These are phyloP conservation scores for Torrubiella hemipterigena DNA, from an alignment of 2,329 filamentous ascomycete species.

Conservation along the genomic window DNA sequence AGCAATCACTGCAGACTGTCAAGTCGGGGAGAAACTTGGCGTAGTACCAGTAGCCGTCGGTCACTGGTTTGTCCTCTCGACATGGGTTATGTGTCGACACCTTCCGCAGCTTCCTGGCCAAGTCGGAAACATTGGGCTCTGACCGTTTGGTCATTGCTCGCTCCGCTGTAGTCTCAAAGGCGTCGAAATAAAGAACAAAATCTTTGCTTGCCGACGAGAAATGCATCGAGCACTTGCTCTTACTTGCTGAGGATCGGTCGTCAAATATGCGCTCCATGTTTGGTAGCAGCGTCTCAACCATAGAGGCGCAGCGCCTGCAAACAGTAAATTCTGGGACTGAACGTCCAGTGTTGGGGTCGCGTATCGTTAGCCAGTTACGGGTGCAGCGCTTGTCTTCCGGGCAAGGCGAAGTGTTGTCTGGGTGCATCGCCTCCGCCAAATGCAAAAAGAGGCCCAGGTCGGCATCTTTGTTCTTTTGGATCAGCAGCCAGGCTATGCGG, in stretches of 20 bases:
- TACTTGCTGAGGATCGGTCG: constrained; percentile 30
- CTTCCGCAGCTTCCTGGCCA: constrained; percentile 52
- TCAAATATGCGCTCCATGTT: constrained; percentile 57
- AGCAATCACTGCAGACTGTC: constrained; percentile 81
- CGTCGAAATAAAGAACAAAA: constrained; percentile 48
- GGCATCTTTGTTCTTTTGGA: constrained; percentile 53
- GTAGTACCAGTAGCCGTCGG: constrained; percentile 61
- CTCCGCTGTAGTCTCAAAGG: constrained; percentile 45
- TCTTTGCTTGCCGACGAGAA: constrained; percentile 37
- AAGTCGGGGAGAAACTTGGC: constrained; percentile 66
- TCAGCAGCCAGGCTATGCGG: constrained; percentile 73
- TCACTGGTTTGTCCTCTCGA: constrained; percentile 46
- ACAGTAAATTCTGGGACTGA: constrained; percentile 61
- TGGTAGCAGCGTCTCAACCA: constrained; percentile 63
- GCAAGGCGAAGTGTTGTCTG: constrained; percentile 43
- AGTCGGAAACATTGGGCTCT: constrained; percentile 43
- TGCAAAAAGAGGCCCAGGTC: constrained; percentile 59
- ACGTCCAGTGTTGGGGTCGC: constrained; percentile 51
- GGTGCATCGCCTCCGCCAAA: constrained; percentile 45
- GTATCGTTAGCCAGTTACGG: constrained; percentile 65
- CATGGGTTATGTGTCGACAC: constrained; percentile 52
- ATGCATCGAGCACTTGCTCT: constrained; percentile 57
- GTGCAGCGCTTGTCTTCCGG: constrained; percentile 39
- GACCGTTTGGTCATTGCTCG: constrained; percentile 29
- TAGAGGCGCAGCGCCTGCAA: constrained; percentile 62